Evolutionary conservation across 257 asterid genomes (phyloP).

Genomic region (Solanum chilense): DNA sequence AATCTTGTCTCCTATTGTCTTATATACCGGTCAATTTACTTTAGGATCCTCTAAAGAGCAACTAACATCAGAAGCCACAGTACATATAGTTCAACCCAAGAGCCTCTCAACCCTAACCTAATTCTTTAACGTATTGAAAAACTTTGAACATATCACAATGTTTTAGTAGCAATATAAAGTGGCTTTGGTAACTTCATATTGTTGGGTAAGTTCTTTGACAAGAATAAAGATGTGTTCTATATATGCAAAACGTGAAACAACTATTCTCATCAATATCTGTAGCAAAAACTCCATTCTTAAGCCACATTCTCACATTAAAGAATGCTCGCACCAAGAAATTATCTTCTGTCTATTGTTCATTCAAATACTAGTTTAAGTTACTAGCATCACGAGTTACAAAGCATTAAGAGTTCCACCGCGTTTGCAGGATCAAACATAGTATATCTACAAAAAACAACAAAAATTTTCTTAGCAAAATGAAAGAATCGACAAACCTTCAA

Average conservation of each 20-base stretch:
- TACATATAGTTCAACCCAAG: background rate
- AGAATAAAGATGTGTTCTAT: background rate
- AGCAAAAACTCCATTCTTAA: background rate
- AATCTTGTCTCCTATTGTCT: background rate
- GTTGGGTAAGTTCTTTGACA: background rate
- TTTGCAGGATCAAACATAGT: background rate
- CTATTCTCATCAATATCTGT: background rate
- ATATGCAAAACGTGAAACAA: background rate
- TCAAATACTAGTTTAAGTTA: background rate
- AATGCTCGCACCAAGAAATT: background rate
- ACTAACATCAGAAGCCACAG: background rate
- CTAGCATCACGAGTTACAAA: background rate
- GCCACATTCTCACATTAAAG: background rate
- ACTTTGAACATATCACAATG: background rate
- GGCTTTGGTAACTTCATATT: background rate
- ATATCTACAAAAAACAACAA: background rate
- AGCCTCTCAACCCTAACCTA: background rate
- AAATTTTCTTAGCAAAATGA: background rate
- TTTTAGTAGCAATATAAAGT: background rate
- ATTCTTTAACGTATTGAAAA: background rate
- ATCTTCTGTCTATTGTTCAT: background rate
- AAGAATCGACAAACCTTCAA: slow-evolving; percentile 40
- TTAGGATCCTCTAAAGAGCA: background rate
- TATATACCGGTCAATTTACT: background rate
- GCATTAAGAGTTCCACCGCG: background rate